Evolutionary conservation across 2,329 filamentous ascomycete genomes (phyloP).

Genomic region (Emmonsia crescens): DNA sequence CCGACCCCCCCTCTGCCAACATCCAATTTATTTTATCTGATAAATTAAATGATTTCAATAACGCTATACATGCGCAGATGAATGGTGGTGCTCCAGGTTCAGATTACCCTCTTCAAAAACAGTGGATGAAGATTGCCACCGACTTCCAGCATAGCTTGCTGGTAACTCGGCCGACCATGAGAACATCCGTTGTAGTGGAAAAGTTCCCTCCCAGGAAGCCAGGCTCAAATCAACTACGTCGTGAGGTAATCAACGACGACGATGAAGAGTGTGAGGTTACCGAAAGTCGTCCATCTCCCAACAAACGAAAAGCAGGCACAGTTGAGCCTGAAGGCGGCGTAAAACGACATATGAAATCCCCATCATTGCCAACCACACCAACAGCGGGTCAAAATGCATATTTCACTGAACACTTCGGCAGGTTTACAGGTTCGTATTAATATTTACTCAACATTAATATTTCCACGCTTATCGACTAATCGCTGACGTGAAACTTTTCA

Average conservation of each 20-base stretch:
- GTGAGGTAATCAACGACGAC: not conserved
- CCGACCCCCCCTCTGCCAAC: constrained; percentile 54
- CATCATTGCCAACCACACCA: not conserved
- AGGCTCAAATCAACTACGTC: not conserved
- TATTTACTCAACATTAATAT: not conserved
- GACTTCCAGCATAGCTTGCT: constrained; percentile 42
- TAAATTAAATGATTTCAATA: constrained; percentile 48
- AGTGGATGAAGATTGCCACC: constrained; percentile 37
- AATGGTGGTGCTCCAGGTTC: constrained; percentile 38
- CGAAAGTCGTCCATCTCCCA: not conserved
- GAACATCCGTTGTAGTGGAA: constrained; percentile 13
- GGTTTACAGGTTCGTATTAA: not conserved
- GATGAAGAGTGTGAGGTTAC: constrained; percentile 7
- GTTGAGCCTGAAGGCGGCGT: not conserved
- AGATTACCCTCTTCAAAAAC: constrained; percentile 31
- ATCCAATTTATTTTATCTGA: constrained; percentile 55
- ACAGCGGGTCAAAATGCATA: not conserved
- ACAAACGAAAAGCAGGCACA: constrained; percentile 7
- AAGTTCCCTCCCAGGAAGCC: not conserved
- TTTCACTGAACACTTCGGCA: not conserved
- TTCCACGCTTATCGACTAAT: not conserved
- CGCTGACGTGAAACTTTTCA: not conserved
- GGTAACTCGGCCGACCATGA: constrained; percentile 32
- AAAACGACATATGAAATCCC: constrained; percentile 4
- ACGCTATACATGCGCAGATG: constrained; percentile 43